Conservation (phyloP, 177 flowering plant species). For the Vitis hybrid region DNA sequence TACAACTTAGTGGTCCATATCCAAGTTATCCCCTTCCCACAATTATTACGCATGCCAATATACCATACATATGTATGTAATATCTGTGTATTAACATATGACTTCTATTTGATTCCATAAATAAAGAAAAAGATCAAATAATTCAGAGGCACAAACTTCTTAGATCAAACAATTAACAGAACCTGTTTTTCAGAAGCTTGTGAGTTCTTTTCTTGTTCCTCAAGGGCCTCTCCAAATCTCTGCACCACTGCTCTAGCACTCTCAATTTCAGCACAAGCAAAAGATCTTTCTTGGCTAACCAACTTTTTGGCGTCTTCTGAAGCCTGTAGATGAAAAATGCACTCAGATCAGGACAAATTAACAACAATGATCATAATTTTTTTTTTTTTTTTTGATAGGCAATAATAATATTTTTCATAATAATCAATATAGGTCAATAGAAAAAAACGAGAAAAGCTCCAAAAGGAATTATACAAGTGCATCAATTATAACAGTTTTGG, state of each 20-base stretch:
- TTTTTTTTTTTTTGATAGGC: no score
- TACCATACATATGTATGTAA: no score
- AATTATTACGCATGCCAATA: no score
- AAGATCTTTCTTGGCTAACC: slow-evolving; percentile 87
- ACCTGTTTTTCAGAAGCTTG: slow-evolving; percentile 68
- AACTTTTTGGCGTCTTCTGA: slow-evolving; percentile 94
- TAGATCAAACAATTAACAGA: background rate
- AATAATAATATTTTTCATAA: no score
- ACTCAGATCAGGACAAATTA: background rate
- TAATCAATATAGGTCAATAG: no score
- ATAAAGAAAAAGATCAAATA: background rate
- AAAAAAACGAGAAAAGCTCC: no score
- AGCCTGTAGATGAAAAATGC: slow-evolving; percentile 49
- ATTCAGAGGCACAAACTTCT: no score
- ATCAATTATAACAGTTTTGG: no score
- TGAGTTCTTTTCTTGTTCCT: slow-evolving; percentile 72
- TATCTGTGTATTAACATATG: background rate
- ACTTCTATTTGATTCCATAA: background rate
- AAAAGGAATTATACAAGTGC: no score
- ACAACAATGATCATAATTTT: background rate
- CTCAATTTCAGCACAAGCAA: slow-evolving; percentile 97
- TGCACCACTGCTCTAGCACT: slow-evolving; percentile 91
- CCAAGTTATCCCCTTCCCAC: no score
- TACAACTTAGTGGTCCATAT: no score
- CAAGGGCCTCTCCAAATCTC: slow-evolving; percentile 84